Evolutionary conservation across 2,329 filamentous ascomycete species (phyloP).

Genomic region (Colletotrichum nymphaeae): DNA sequence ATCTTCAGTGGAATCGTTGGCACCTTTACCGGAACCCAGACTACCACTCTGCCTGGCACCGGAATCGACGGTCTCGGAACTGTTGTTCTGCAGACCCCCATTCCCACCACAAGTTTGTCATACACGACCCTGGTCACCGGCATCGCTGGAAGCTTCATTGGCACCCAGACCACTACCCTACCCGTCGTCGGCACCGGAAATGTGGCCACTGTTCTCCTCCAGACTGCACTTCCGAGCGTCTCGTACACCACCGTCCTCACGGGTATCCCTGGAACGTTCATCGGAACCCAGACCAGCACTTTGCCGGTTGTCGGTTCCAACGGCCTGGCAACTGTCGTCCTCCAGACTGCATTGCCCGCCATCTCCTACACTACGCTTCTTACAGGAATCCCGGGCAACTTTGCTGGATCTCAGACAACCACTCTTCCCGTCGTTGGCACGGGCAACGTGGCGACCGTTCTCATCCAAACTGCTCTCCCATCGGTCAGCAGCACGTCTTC

Average conservation of each 20-base stretch:
- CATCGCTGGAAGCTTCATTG: conserved; percentile 5
- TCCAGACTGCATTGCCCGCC: not conserved
- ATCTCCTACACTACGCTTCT: not conserved
- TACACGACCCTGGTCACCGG: conserved; percentile 12
- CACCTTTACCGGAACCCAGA: conserved; percentile 9
- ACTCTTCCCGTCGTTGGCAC: not conserved
- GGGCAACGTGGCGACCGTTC: conserved; percentile 3
- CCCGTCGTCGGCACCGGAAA: not conserved
- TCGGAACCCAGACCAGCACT: not conserved
- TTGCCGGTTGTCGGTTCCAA: not conserved
- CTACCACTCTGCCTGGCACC: conserved; percentile 4
- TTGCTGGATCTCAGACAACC: not conserved
- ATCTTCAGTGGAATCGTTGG: conserved; percentile 5
- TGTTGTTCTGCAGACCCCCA: conserved; percentile 15
- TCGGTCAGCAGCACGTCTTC: not conserved
- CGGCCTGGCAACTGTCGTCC: not conserved
- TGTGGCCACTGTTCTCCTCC: conserved; percentile 7
- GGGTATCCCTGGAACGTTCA: not conserved
- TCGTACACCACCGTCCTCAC: not conserved
- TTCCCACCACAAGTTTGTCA: conserved; percentile 4
- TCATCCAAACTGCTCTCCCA: conserved; percentile 3
- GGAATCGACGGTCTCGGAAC: not conserved
- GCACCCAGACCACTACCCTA: not conserved
- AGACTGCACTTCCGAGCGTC: conserved; percentile 10
- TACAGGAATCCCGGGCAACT: not conserved